phyloP scores from a whole-genome alignment of 352 stramenopile genomes.

The Phytophthora podocarpi region DNA sequence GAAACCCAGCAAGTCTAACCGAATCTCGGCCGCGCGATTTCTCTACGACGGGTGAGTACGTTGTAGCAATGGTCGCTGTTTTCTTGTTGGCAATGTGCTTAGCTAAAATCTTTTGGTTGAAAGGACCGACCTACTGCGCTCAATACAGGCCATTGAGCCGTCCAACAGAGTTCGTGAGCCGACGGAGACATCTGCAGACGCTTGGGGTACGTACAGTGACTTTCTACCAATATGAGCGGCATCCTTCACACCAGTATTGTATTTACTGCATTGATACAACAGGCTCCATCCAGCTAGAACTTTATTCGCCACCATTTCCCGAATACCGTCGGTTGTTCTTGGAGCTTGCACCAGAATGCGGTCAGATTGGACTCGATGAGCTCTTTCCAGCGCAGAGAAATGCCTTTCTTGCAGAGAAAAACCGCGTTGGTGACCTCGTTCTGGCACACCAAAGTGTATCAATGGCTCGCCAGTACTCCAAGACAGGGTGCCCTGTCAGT shows the following conservation, averaged over 20 bases:
- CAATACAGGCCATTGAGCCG: slow-evolving; percentile 66
- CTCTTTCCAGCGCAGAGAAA: slow-evolving; percentile 55
- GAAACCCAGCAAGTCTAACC: slow-evolving; percentile 24
- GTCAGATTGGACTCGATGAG: slow-evolving; percentile 76
- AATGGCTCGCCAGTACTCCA: slow-evolving; percentile 79
- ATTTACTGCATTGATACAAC: not conserved
- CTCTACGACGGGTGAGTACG: slow-evolving; percentile 83
- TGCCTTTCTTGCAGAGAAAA: slow-evolving; percentile 68
- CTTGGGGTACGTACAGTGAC: slow-evolving; percentile 37
- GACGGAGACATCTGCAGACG: slow-evolving; percentile 11
- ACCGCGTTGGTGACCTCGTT: slow-evolving; percentile 68
- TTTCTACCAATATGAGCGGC: not conserved
- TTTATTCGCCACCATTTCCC: slow-evolving; percentile 44
- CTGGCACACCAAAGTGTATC: slow-evolving; percentile 62
- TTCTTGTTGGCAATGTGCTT: too few species aligned
- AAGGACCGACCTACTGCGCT: slow-evolving; percentile 67
- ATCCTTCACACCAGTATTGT: not conserved
- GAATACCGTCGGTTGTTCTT: slow-evolving; percentile 56
- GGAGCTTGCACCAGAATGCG: slow-evolving; percentile 52
- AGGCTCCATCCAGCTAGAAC: slow-evolving; percentile 69
- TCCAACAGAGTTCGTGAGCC: slow-evolving; percentile 40
- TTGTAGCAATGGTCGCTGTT: too few species aligned
- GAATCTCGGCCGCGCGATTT: slow-evolving; percentile 40
- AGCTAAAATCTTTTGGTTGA: not conserved
- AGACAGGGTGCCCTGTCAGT: slow-evolving; percentile 68